phyloP scores from a whole-genome alignment of 345 rosid species.

The Linum tenue region DNA sequence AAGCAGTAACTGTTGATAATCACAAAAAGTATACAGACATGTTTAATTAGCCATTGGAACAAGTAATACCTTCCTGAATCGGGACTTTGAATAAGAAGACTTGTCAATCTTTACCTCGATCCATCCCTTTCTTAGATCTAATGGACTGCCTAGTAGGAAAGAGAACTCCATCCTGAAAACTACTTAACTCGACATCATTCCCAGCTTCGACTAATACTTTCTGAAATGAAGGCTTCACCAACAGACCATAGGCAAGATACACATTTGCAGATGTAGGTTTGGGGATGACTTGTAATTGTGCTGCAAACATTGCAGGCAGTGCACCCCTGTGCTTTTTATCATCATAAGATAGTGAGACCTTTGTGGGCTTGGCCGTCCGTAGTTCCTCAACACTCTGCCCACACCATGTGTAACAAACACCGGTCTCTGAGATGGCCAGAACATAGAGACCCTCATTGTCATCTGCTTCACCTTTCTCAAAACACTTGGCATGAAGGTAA shows the following conservation, averaged over 20 bases:
- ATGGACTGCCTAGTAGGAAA: constrained; percentile 46
- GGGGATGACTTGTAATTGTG: constrained; percentile 58
- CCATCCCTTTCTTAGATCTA: constrained; percentile 45
- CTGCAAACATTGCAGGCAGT: constrained; percentile 56
- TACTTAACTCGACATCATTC: constrained; percentile 40
- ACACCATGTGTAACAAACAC: constrained; percentile 82
- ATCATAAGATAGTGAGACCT: constrained; percentile 49
- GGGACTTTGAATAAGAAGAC: not conserved
- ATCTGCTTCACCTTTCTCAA: constrained; percentile 29
- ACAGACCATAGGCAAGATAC: constrained; percentile 66
- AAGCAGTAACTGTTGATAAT: constrained; percentile 51
- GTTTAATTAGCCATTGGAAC: not conserved
- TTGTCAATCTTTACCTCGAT: constrained; percentile 41
- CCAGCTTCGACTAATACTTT: constrained; percentile 63
- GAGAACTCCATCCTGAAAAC: constrained; percentile 68
- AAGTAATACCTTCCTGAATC: not conserved
- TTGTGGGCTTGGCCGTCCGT: constrained; percentile 49
- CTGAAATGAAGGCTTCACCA: constrained; percentile 78
- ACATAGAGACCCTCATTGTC: constrained; percentile 38
- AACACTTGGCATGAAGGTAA: constrained; percentile 53
- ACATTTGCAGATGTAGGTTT: constrained; percentile 46
- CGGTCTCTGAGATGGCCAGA: constrained; percentile 73
- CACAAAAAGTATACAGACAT: not conserved
- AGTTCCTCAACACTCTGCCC: constrained; percentile 59
- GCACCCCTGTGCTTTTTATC: constrained; percentile 42